phyloP scores from a whole-genome alignment of 495 filamentous ascomycete species.

The Letharia columbiana region DNA sequence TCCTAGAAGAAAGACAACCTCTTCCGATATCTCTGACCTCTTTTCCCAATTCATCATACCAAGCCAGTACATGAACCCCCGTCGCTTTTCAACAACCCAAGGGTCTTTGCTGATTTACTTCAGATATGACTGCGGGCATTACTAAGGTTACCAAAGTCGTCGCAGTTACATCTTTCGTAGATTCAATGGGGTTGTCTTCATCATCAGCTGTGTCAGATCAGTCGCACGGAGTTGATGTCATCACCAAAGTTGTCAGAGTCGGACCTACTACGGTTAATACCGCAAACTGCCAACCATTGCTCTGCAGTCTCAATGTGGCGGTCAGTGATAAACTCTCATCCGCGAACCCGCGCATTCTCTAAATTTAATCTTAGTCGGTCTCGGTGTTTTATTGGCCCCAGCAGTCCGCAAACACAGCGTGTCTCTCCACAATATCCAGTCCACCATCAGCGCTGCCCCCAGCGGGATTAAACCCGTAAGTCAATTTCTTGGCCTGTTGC shows the following conservation, averaged over 20 bases:
- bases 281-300: background rate
- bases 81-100: background rate
- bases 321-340: background rate
- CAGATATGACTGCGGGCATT: background rate
- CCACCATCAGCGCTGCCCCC: background rate
- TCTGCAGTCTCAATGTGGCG: background rate
- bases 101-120: background rate
- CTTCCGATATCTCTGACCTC: background rate
- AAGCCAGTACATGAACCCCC: background rate
- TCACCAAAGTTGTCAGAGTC: constrained; percentile 1
- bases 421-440: background rate
- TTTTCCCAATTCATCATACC: background rate
- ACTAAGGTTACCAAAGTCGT: background rate
- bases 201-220: background rate
- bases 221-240: background rate
- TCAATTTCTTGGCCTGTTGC: background rate
- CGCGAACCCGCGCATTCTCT: background rate
- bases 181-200: background rate
- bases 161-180: background rate
- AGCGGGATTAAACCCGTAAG: background rate
- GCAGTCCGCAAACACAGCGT: background rate
- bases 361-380: background rate
- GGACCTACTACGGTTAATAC: background rate
- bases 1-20: background rate
- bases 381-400: constrained; percentile 5